Percentiles rank a stretch among this genome's conserved stretches.
Conservation (phyloP, 1,139 yeast species). For the Zygoascus sp. region DNA sequence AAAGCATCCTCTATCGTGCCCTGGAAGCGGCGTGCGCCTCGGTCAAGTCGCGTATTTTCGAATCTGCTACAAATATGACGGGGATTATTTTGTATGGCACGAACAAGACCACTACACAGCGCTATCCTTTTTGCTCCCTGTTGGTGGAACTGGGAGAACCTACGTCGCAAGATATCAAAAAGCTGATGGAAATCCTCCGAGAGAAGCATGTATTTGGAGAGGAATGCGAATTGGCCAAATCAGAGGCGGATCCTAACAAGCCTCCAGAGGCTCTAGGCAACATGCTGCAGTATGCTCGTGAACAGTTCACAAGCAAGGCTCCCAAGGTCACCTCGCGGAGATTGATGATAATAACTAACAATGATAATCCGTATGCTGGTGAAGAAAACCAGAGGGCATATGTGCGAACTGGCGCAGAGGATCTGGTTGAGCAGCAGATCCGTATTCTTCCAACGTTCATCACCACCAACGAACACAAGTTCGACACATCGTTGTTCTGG, state of each 20-base stretch:
- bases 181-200: conserved; percentile 25
- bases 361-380: conserved; percentile 46
- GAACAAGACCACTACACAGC: conserved; percentile 19
- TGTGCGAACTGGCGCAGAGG: conserved; percentile 57
- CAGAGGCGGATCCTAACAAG: background rate
- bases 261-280: conserved; percentile 21
- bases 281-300: conserved; percentile 29
- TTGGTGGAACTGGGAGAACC: conserved; percentile 34
- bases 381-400: conserved; percentile 37
- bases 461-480: conserved; percentile 36
- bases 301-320: conserved; percentile 22
- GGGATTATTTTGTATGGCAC: conserved; percentile 36
- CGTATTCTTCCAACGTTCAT: conserved; percentile 64
- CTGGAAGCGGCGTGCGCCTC: conserved; percentile 32
- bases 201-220: conserved; percentile 17
- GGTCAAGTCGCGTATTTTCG: conserved; percentile 30
- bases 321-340: conserved; percentile 27
- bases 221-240: background rate
- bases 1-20: conserved; percentile 23
- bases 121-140: conserved; percentile 21
- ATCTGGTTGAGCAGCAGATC: conserved; percentile 39
- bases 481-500: conserved; percentile 52
- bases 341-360: conserved; percentile 56
- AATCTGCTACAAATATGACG: conserved; percentile 29
- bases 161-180: conserved; percentile 27